Percentiles rank a stretch among this genome's conserved stretches.
Conservation (phyloP, 257 asterid species). For the Solanum chilense region DNA sequence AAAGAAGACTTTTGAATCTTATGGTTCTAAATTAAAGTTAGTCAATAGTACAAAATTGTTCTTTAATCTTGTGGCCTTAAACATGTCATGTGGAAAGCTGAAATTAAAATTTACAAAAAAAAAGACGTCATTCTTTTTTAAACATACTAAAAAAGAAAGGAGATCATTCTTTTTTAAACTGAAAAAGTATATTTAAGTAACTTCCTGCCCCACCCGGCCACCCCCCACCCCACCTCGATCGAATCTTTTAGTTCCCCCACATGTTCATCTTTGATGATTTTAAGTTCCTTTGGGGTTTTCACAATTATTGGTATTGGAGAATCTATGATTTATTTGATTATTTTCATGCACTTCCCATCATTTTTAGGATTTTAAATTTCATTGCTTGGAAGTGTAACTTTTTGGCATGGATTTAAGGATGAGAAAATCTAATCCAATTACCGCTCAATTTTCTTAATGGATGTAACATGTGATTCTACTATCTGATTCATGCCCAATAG, state of each 20-base stretch:
- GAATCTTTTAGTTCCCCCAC: background rate
- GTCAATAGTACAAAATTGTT: no score
- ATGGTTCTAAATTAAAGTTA: no score
- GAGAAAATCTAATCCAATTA: background rate
- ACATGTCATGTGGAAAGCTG: no score
- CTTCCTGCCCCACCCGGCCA: background rate
- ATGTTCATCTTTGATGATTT: background rate
- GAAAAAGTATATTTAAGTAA: background rate
- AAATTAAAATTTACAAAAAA: no score
- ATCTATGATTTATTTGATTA: background rate
- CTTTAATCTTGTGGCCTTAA: no score
- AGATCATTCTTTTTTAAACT: no score
- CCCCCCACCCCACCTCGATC: background rate
- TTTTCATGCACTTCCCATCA: background rate
- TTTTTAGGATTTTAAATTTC: background rate
- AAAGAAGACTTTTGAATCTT: no score
- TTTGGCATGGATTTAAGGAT: background rate
- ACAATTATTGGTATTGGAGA: background rate
- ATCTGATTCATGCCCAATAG: background rate
- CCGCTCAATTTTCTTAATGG: background rate
- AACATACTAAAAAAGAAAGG: no score
- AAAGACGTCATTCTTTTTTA: no score
- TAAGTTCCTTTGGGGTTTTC: no score
- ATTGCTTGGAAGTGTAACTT: background rate
- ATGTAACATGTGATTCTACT: background rate